Evolutionary conservation across 129 eudicot genomes (phyloP).

Genomic region (Lonicera japonica): DNA sequence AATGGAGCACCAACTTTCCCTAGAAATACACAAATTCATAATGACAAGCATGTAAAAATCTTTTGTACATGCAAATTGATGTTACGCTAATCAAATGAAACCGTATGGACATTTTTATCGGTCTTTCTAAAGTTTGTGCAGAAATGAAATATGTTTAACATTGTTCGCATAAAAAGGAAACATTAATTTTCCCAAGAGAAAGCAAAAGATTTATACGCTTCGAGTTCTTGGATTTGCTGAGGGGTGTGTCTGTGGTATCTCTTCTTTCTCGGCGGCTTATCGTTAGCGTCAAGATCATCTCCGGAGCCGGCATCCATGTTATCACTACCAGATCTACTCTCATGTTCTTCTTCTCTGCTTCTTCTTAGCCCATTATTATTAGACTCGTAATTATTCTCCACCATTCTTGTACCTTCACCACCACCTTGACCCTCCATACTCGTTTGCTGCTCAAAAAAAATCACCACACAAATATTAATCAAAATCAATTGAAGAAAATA

Average conservation of each 20-base stretch:
- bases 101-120: too few species aligned
- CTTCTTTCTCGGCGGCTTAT: conserved; percentile 80
- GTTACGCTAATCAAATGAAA: too few species aligned
- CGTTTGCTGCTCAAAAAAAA: conserved; percentile 43
- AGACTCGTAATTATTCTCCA: conserved; percentile 39
- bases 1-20: too few species aligned
- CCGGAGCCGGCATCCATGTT: conserved; percentile 89
- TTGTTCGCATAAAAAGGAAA: too few species aligned
- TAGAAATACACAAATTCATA: too few species aligned
- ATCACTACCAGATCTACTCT: conserved; percentile 98
- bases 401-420: conserved; percentile 45
- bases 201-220: conserved; percentile 39
- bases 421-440: conserved; percentile 66
- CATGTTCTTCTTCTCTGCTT: conserved; percentile 90
- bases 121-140: too few species aligned
- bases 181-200: background rate
- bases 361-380: conserved; percentile 48
- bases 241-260: conserved; percentile 99
- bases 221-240: conserved; percentile 96
- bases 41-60: too few species aligned
- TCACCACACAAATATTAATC: background rate
- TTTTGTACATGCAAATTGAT: too few species aligned
- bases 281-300: conserved; percentile 83
- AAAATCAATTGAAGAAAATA: background rate
- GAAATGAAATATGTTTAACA: too few species aligned